These are phyloP conservation scores for Coniella lustricola DNA, from an alignment of 2,329 filamentous ascomycete genomes.

Conservation along the genomic window DNA sequence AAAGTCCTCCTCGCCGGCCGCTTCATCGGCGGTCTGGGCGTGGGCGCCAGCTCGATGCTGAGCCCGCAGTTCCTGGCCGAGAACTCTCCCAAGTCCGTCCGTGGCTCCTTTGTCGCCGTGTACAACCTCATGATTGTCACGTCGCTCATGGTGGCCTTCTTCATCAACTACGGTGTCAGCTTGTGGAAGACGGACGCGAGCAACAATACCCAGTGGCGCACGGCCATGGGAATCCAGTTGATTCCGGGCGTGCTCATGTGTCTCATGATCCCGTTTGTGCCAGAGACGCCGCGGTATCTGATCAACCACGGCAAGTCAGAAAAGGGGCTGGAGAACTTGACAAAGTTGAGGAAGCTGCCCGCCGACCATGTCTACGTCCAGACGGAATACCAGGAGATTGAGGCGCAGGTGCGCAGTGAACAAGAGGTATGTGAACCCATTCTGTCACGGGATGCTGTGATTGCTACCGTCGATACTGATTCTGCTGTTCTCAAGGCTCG, in stretches of 20 bases:
- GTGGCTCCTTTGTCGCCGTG: conserved; percentile 32
- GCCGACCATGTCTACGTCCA: conserved; percentile 31
- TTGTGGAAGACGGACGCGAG: conserved; percentile 1
- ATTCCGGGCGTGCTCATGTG: conserved; percentile 31
- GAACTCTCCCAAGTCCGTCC: conserved; percentile 32
- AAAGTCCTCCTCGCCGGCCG: conserved; percentile 30
- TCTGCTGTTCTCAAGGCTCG: neutral
- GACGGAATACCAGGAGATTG: conserved; percentile 31
- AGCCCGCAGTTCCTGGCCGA: conserved; percentile 35
- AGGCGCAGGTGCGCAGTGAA: conserved; percentile 28
- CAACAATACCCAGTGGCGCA: conserved; percentile 27
- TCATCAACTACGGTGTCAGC: conserved; percentile 23
- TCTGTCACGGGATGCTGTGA: neutral
- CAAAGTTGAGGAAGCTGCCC: conserved; percentile 31
- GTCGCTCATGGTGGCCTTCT: conserved; percentile 22
- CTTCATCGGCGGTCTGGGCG: conserved; percentile 28
- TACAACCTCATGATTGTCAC: conserved; percentile 34
- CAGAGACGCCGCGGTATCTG: conserved; percentile 28
- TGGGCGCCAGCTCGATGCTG: conserved; percentile 30
- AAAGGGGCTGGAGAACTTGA: conserved; percentile 29
- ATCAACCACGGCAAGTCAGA: conserved; percentile 30
- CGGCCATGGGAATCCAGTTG: conserved; percentile 30
- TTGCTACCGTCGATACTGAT: neutral
- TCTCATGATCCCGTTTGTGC: conserved; percentile 26
- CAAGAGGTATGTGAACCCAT: conserved; percentile 16